These are phyloP conservation scores for Podospora appendiculata DNA, from an alignment of 495 filamentous ascomycete species.

Conservation along the genomic window DNA sequence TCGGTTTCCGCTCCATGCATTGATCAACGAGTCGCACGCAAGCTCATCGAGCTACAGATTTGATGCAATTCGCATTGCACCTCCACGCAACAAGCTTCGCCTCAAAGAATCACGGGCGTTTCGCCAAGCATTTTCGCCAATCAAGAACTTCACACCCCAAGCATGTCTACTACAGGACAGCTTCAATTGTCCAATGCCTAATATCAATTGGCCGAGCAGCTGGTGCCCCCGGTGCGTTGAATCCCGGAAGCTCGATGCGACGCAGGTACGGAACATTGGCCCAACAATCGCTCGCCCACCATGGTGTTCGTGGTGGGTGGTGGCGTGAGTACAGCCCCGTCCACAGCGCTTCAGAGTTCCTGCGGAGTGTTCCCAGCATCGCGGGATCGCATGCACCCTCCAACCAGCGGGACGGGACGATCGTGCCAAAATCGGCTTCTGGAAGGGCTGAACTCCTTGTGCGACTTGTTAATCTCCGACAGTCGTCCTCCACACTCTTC, in stretches of 20 bases:
- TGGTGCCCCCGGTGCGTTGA: too few relatives aligned
- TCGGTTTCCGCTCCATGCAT: too few relatives aligned
- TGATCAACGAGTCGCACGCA: too few relatives aligned
- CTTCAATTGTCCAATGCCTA: background rate
- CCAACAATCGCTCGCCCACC: too few relatives aligned
- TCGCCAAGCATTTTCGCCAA: background rate
- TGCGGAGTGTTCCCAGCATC: background rate
- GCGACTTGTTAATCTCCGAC: constrained; percentile 6
- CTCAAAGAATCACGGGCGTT: too few relatives aligned
- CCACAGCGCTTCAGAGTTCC: background rate
- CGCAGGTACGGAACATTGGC: too few relatives aligned
- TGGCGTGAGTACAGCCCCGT: background rate
- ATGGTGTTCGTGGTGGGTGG: background rate
- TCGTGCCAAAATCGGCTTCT: background rate
- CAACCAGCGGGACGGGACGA: constrained; percentile 3
- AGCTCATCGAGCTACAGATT: too few relatives aligned
- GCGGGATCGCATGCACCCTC: too few relatives aligned
- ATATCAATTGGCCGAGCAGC: too few relatives aligned
- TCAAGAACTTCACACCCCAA: background rate
- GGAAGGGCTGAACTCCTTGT: constrained; percentile 3
- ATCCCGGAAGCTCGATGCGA: too few relatives aligned
- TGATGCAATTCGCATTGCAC: too few relatives aligned
- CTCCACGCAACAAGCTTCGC: too few relatives aligned
- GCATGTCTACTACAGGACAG: background rate
- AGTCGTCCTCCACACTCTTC: background rate